Base-by-base conservation (phyloP, 2,329 filamentous ascomycete genomes). In the Fusarium algeriense region DNA sequence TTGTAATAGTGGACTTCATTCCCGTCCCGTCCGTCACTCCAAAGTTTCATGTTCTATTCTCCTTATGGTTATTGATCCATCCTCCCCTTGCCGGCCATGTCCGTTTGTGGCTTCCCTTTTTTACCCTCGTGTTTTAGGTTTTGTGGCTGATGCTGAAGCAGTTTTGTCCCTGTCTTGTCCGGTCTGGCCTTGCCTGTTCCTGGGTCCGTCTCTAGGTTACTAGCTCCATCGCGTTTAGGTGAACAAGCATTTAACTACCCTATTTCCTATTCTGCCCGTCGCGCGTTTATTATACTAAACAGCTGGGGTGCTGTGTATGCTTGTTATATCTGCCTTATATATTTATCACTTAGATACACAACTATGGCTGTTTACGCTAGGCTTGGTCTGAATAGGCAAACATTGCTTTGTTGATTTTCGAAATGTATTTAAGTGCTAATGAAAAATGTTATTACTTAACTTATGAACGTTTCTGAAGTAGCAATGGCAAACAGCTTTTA, bases 61-160 rank as follows among this genome's bases (percentile, higher is more conserved):
- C 14, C 23, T 32, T 19, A 13, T 26, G n/a, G 23, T 15, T 7
- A 41, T 30, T 30, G 20, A 35, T 32, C 17, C 20, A 37, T 34
- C 38, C 34, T 58, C 38, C 38, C 57, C 38, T 41, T 14, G 44
- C 14, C 28, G 45, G 63, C 17, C 34, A 40, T 38, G 41, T 67
- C 46, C 32, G 37, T 41, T 26, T 44, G 37, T 64, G 46, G 48
- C 61, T 56, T 35, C 28, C 37, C 32, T 14, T 23, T 32, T 37
- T 34, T 26, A 17, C 23, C 49, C 49, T 52, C 17, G 19, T 38
- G 34, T 45, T 62, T 64, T 62, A 43, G 26, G 37, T 57, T 64
- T 30, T 56, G 43, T 55, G 59, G 59, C 60, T 67, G 49, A 52
- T 45, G 40, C 20, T 23, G 15, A 28, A n/a, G 28, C 34, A 44